Evolutionary conservation across 176 grass and related monocot species (phyloP).

Genomic region (Oryza rufipogon): DNA sequence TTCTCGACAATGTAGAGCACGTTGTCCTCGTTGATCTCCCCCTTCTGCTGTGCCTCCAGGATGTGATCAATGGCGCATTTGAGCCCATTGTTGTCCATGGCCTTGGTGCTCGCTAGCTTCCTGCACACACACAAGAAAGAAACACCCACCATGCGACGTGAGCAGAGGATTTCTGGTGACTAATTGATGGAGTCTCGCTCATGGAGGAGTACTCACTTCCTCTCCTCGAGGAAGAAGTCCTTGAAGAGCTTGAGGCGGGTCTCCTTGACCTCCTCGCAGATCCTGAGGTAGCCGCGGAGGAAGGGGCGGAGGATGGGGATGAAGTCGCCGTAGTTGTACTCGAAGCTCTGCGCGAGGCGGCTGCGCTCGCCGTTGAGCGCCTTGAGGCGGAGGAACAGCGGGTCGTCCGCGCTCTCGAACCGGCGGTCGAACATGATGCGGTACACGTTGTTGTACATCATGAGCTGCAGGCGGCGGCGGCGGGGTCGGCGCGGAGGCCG

Average conservation of each 20-base stretch:
- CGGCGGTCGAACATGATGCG: constrained; percentile 87
- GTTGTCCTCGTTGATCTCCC: constrained; percentile 92
- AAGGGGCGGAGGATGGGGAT: constrained; percentile 81
- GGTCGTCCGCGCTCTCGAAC: constrained; percentile 79
- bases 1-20: constrained; percentile 95
- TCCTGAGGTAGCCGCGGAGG: constrained; percentile 71
- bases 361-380: constrained; percentile 79
- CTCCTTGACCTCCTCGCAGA: constrained; percentile 84
- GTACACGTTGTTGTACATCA: constrained; percentile 99
- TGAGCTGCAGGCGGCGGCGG: constrained; percentile 64
- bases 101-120: constrained; percentile 65
- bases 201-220: constrained; percentile 61
- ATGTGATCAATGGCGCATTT: constrained; percentile 97
- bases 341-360: constrained; percentile 91
- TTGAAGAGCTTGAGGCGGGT: constrained; percentile 78
- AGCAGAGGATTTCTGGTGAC: constrained; percentile 28
- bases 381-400: constrained; percentile 62
- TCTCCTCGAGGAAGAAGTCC: constrained; percentile 89
- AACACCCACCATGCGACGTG: constrained; percentile 7
- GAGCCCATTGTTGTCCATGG: constrained; percentile 47
- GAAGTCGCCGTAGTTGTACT: constrained; percentile 97
- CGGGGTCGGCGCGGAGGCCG: constrained; percentile 55
- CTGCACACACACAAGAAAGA: constrained; percentile 41
- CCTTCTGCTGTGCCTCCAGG: constrained; percentile 79
- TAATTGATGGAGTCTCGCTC: background rate